These are phyloP conservation scores for Magnusiomyces tetraspermus DNA, from an alignment of 1,139 yeast genomes.

Conservation along the genomic window DNA sequence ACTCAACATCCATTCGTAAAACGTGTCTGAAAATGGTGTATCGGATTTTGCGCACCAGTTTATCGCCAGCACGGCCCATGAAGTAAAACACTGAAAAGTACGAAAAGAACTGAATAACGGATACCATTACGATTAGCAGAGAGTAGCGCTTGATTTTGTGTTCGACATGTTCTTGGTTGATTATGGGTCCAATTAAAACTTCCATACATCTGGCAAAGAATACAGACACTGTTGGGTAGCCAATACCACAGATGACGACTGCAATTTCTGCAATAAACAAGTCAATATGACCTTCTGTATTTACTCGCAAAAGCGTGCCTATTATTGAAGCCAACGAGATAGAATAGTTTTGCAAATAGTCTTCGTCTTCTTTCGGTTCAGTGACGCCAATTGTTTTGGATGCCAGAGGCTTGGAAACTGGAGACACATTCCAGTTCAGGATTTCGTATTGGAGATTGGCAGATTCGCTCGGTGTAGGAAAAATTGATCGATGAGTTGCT, in stretches of 20 bases:
- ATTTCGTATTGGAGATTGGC: constrained; percentile 11
- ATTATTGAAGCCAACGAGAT: constrained; percentile 16
- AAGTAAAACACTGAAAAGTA: constrained; percentile 28
- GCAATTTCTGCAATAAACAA: constrained; percentile 29
- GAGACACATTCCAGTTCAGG: constrained; percentile 9
- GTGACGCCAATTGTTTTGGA: not conserved
- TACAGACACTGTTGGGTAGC: constrained; percentile 35
- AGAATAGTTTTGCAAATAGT: not conserved
- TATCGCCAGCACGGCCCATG: constrained; percentile 19
- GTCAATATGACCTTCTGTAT: constrained; percentile 23
- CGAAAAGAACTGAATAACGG: constrained; percentile 29
- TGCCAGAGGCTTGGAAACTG: not conserved
- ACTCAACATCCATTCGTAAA: constrained; percentile 70
- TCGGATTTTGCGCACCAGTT: constrained; percentile 30
- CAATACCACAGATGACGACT: constrained; percentile 32
- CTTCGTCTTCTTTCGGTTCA: not conserved
- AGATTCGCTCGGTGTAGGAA: constrained; percentile 4
- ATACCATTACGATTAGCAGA: constrained; percentile 36
- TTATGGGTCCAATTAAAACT: constrained; percentile 32
- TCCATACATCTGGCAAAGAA: constrained; percentile 33
- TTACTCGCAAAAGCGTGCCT: constrained; percentile 21
- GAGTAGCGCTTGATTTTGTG: constrained; percentile 30
- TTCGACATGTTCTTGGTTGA: constrained; percentile 29
- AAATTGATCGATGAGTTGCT: constrained; percentile 6
- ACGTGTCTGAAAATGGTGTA: constrained; percentile 28